Base-by-base conservation (phyloP, 371 early-diverging fungal genomes). In the Mucor piriformis region DNA sequence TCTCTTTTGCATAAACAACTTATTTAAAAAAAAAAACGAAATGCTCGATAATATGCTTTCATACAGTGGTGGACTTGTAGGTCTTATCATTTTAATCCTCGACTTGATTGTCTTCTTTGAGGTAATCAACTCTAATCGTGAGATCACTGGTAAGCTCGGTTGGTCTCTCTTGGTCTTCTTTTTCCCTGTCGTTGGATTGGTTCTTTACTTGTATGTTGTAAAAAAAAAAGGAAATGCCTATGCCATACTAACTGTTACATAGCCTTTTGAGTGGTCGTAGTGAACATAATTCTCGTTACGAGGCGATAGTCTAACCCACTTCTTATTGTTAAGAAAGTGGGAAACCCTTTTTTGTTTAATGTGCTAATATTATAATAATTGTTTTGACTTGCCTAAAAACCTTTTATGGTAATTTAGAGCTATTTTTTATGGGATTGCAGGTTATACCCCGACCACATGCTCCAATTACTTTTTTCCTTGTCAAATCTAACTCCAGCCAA, bases 31-130 rank as follows among this genome's bases (percentile, higher is more conserved):
- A n/a, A n/a, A n/a, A n/a, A n/a, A n/a, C n/a, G 63, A 50, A 54
- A 72, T 58, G 66, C 47, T 57, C 23, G 66, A 74, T 50, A 79
- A 68, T 47, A 76, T 79, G 74, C 71, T 79, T 12, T 66, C 67
- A 13, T 76, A 76, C 50, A 66, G 69, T 43, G 79, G 79, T 34
- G 79, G 79, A 7, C 32, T 83, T 37, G 56, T 84, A 15, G 74
- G 82, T 15, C 67, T 84, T 6, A 72, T 85, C 61, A 61, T 85
- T 56, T 68, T 85, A 38, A 81, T 85, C 52, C 70, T 85, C 49
- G 82, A 85, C 60, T 63, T 85, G 34, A 83, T 83, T 60, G 82
- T 78, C 51, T 76, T 85, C 63, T 83, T 83, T 61, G 86, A 85
- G 68, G 74, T 85, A 27, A 66, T 83, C 65, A 83, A 81, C 67